phyloP scores from a whole-genome alignment of 2,329 filamentous ascomycete genomes.

The Fusarium palustre region DNA sequence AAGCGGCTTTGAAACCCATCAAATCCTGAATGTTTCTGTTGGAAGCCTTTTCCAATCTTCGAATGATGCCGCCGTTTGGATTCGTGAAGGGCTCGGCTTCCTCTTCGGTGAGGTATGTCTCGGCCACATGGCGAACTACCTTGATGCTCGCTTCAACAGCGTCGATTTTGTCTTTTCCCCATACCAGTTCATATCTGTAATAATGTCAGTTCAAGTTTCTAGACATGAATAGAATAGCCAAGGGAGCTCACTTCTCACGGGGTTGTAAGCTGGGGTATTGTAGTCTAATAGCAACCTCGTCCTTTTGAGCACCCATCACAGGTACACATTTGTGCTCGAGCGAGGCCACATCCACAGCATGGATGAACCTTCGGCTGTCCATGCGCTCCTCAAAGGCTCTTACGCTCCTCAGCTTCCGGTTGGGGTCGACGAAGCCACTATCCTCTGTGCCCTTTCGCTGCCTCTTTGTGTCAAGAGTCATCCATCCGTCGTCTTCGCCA shows the following conservation, averaged over 20 bases:
- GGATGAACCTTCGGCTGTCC: conserved; percentile 63
- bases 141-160: conserved; percentile 79
- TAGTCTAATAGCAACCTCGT: conserved; percentile 73
- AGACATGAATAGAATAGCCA: not conserved
- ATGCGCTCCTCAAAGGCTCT: conserved; percentile 59
- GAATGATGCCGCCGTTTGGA: conserved; percentile 78
- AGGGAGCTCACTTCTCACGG: conserved; percentile 70
- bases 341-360: conserved; percentile 68
- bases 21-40: conserved; percentile 73
- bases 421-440: conserved; percentile 59
- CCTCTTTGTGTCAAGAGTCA: conserved; percentile 62
- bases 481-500: conserved; percentile 65
- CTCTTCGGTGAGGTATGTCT: conserved; percentile 80
- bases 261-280: conserved; percentile 84
- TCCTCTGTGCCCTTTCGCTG: conserved; percentile 58
- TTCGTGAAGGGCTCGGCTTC: conserved; percentile 76
- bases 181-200: conserved; percentile 71
- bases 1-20: conserved; percentile 76
- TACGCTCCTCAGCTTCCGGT: conserved; percentile 60
- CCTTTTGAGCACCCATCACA: conserved; percentile 60
- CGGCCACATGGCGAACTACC: conserved; percentile 75
- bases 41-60: conserved; percentile 80
- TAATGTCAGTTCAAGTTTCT: conserved; percentile 35
- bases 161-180: conserved; percentile 82
- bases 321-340: conserved; percentile 63